A percentile compares a stretch with the other conserved stretches of the same genome.
Conservation (phyloP, 768 basidiomycete genomes). For the Phylloporus rhodoxanthus region DNA sequence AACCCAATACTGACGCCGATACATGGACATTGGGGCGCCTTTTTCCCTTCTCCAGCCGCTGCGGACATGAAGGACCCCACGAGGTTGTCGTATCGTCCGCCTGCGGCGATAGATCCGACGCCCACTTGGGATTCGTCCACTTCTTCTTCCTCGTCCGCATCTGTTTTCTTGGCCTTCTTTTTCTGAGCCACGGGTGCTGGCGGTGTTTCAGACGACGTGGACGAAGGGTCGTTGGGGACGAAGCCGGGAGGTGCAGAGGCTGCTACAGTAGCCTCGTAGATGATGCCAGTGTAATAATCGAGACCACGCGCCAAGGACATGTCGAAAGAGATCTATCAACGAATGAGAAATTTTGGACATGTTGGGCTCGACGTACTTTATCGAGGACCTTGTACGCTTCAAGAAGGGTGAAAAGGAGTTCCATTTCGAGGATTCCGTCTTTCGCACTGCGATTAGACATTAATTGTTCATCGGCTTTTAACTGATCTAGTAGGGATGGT, state of each 20-base stretch:
- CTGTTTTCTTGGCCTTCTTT: conserved; percentile 36
- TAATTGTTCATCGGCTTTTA: conserved; percentile 59
- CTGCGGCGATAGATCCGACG: conserved; percentile 98
- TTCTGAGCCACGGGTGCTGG: conserved; percentile 22
- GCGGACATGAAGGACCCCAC: conserved; percentile 88
- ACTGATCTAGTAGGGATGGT: conserved; percentile 62
- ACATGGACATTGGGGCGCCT: conserved; percentile 67
- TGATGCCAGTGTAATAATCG: conserved; percentile 98
- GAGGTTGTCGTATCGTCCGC: conserved; percentile 93
- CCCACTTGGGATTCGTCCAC: conserved; percentile 91
- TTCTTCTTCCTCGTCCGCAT: conserved; percentile 63
- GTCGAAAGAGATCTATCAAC: conserved; percentile 81
- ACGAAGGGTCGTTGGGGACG: conserved; percentile 44
- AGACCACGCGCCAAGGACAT: conserved; percentile 95
- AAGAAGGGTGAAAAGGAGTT: conserved; percentile 74
- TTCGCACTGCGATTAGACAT: conserved; percentile 70
- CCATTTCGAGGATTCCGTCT: conserved; percentile 84
- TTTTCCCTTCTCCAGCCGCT: conserved; percentile 71
- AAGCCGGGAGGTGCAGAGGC: conserved; percentile 90
- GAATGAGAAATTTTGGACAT: neutral
- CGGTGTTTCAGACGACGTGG: conserved; percentile 16
- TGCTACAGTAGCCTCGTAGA: conserved; percentile 93
- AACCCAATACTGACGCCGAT: conserved; percentile 90
- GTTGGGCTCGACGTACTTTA: conserved; percentile 45
- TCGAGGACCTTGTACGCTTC: conserved; percentile 72